These are phyloP conservation scores for Chaetomium strumarium DNA, from an alignment of 2,329 filamentous ascomycete genomes.

Conservation along the genomic window DNA sequence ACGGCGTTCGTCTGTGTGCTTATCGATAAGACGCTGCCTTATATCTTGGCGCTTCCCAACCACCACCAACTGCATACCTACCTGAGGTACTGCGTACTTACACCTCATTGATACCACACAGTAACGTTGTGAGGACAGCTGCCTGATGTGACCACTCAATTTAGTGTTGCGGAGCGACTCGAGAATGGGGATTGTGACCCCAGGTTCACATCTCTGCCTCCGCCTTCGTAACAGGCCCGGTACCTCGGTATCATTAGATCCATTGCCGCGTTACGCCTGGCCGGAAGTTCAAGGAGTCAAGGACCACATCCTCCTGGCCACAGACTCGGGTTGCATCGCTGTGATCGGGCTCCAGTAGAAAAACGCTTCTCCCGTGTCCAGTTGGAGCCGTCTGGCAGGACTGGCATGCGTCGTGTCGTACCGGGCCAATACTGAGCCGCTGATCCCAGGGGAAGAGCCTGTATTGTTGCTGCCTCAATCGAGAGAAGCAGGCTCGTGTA, in stretches of 20 bases:
- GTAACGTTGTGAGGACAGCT: no score
- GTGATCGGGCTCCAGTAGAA: constrained; percentile 80
- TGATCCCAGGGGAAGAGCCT: constrained; percentile 92
- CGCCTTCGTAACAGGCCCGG: no score
- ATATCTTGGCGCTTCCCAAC: no score
- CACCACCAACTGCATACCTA: no score
- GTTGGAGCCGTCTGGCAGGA: constrained; percentile 97
- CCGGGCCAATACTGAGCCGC: constrained; percentile 94
- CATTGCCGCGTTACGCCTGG: constrained; percentile 82
- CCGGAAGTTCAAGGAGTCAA: constrained; percentile 92
- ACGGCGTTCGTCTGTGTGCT: no score
- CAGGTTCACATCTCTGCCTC: no score
- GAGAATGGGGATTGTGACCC: no score
- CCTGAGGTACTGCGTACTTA: no score
- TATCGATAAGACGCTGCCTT: no score
- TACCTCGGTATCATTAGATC: constrained; percentile 92
- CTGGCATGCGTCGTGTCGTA: constrained; percentile 84
- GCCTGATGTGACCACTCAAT: no score
- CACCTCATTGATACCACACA: no score
- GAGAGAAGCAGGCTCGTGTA: constrained; percentile 99
- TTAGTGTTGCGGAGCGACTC: no score
- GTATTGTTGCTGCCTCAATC: constrained; percentile 83
- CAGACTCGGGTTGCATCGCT: constrained; percentile 90
- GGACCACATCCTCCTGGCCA: constrained; percentile 94
- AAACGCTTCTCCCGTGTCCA: constrained; percentile 87